Base-by-base conservation (phyloP, 306 rosid species). In the Cucumis hystrix region DNA sequence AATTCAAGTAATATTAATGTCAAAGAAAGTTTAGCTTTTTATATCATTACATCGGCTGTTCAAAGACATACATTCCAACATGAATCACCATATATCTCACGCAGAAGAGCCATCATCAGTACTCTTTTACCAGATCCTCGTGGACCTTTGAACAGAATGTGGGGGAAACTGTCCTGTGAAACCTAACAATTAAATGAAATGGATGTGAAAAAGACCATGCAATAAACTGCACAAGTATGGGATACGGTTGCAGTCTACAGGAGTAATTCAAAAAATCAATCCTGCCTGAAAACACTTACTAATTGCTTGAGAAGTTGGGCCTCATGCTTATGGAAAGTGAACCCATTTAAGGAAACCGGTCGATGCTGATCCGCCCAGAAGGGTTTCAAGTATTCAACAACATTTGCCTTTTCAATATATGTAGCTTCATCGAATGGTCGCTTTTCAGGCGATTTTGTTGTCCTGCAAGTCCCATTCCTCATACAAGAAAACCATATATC, bases 301-400 rank as follows among this genome's bases (percentile, higher is more conserved):
- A 94, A 78, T 81, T 89, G 86, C 84, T 88, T 86, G 78, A 91
- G 95, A 87, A 87, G 77, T 78, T 82, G 89, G 78, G 98, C 94
- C 83, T 90, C 87, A 80, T 83, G 88, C 67, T 78, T 85, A 81
- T 92, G 94, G 88, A 87, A 90, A 79, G 83, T 87, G 87, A 94
- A 94, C 79, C 95, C 97, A 82, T 82, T 66, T 76, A 94, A 80
- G 11, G 95, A 94, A 57, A 80, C 85, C 6, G 97, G 96, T 72
- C 78, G 85, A 76, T 94, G 80, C 84, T 87, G 88, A 87, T 94
- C 98, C 20, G 91, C 97, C 98, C 94, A 91, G 59, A 94, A 90
- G 59, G 85, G 89, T 56, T 84, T 85, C 6, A 94, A 81, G 66
- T 76, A 85, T 83, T 94, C 89, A 45, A 82, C 85, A 15, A 94